phyloP scores from a whole-genome alignment of 768 basidiomycete species.

The Naganishia kalamii region DNA sequence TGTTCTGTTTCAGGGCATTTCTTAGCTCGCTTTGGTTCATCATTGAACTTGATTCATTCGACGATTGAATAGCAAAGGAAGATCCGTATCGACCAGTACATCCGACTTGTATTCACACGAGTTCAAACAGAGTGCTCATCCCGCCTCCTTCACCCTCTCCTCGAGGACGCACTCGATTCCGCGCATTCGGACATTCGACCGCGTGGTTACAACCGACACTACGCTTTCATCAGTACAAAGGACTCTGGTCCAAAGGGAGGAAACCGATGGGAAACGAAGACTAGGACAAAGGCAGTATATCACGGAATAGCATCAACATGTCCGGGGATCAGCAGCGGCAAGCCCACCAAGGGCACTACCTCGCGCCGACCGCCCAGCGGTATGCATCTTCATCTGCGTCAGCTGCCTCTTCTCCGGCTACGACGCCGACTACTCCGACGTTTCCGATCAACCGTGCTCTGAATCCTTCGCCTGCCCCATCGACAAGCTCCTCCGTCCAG shows the following conservation, averaged over 20 bases:
- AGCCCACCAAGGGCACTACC: neutral
- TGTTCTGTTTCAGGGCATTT: too few relatives aligned
- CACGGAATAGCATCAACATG: neutral
- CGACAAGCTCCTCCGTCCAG: constrained; percentile 4
- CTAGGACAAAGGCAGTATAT: neutral
- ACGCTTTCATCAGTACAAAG: neutral
- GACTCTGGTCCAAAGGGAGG: neutral
- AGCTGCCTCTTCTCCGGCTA: neutral
- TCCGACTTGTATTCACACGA: too few relatives aligned
- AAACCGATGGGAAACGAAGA: neutral
- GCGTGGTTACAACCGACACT: neutral
- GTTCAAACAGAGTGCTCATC: too few relatives aligned
- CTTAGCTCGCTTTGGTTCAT: too few relatives aligned
- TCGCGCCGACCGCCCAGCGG: neutral
- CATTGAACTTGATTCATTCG: too few relatives aligned
- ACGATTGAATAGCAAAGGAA: too few relatives aligned
- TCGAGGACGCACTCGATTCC: neutral
- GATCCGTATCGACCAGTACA: too few relatives aligned
- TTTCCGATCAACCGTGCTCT: neutral
- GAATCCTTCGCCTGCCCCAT: constrained; percentile 3
- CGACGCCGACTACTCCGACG: constrained; percentile 1
- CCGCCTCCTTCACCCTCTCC: too few relatives aligned
- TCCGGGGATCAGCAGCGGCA: neutral
- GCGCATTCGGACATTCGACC: neutral
- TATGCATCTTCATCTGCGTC: constrained; percentile 2